These are phyloP conservation scores for Fomitopsis betulina DNA, from an alignment of 1,284 basidiomycete genomes.

Conservation along the genomic window DNA sequence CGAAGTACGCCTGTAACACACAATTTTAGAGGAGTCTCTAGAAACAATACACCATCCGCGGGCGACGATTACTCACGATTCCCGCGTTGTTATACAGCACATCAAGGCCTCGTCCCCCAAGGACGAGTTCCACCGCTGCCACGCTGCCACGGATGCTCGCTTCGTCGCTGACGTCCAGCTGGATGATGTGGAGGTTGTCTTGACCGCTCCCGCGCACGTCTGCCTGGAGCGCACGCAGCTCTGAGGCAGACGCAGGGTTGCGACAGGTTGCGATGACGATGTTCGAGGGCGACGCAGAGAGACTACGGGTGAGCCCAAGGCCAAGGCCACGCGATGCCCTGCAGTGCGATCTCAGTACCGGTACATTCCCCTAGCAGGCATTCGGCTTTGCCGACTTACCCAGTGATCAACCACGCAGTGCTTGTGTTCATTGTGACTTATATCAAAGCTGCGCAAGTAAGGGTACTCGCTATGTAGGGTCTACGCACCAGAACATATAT, in stretches of 20 bases:
- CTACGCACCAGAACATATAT: too few species aligned
- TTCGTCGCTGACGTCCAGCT: conserved; percentile 30
- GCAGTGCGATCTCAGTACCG: neutral
- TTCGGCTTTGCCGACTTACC: too few species aligned
- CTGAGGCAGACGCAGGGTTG: conserved; percentile 26
- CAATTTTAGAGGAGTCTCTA: neutral
- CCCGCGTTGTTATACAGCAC: conserved; percentile 10
- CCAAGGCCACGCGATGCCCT: conserved; percentile 39
- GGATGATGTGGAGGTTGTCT: conserved; percentile 30
- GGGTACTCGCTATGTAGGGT: conserved; percentile 25
- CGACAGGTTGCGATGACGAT: conserved; percentile 36
- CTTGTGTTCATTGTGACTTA: too few species aligned
- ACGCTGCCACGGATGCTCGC: conserved; percentile 26
- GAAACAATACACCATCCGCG: neutral
- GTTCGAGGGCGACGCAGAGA: conserved; percentile 27
- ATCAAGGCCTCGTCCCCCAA: too few species aligned
- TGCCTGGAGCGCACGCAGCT: conserved; percentile 23
- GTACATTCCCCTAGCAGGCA: too few species aligned
- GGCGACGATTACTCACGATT: conserved; percentile 21
- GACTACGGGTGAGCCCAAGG: conserved; percentile 32
- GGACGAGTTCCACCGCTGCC: conserved; percentile 11
- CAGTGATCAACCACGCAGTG: too few species aligned
- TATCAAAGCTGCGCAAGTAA: neutral
- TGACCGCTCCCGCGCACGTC: conserved; percentile 5
- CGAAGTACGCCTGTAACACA: neutral